Base-by-base conservation (phyloP, 345 rosid genomes). In the Melaleuca quinquenervia region DNA sequence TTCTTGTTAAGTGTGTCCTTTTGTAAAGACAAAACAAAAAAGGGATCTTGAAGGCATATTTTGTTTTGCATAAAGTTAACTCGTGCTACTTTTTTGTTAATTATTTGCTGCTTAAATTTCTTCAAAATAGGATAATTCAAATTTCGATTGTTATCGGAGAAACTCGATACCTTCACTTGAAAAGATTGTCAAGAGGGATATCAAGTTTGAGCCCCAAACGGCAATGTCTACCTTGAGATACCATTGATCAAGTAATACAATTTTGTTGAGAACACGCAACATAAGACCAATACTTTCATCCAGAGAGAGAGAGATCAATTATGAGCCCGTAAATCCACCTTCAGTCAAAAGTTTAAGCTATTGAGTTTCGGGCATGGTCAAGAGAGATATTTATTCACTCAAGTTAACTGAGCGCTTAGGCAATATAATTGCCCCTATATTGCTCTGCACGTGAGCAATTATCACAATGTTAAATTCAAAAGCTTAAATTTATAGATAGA, bases 21-120 rank as follows among this genome's bases (percentile, higher is more conserved):
- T 0, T 24, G 4, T 0, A 55, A n/a, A n/a, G n/a, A n/a, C n/a
- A n/a, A n/a, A n/a, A n/a, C 1, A 2, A 1, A 5, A 11, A n/a
- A 24, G 5, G 6, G 15, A 26, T 56, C 29, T 56, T 29, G 6
- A 56, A 24, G 29, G 64, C 64, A 56, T 56, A 26, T 11, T 11
- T 56, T 56, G 29, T 56, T 56, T 56, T 56, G 27, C 62, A 55
- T 55, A 24, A 55, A 24, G 62, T 55, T 24, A 24, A 24, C 62
- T 24, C 13, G 1, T 1, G 11, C 11, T 41, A 41, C 41, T 41
- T 41, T 41, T 41, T 41, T 41, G 4, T 1, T 55, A 22, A 13
- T 55, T 22, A 24, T 55, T 24, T 55, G 64, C 16, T 58, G 32
- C 29, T 58, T 12, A 12, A 58, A 55, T 22, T 1, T 55, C 24